Base-by-base conservation (phyloP, 108 stramenopile species). In the Cylindrotheca fusiformis region DNA sequence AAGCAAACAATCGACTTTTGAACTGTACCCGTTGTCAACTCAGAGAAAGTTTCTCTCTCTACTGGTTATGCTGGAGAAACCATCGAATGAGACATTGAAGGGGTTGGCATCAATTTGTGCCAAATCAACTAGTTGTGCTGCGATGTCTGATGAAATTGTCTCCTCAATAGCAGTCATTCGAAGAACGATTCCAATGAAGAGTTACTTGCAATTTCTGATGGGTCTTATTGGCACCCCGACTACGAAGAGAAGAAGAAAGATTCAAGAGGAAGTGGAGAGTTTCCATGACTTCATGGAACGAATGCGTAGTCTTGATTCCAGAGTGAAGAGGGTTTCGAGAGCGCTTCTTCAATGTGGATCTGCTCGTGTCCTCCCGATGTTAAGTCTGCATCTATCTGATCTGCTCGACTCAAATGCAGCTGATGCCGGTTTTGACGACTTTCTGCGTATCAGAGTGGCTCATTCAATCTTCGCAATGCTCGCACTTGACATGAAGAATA, bases 141-240 rank as follows among this genome's bases (percentile, higher is more conserved):
- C 50, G 41, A 48, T 80, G 55, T 70, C 68, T 24, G 31, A 63
- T 41, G 75, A 69, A 23, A 82, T 87, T 28, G 50, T 72, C 22
- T 74, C 83, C 48, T 55, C 79, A 45, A 58, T 91, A 58, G 56
- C 74, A 58, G 41, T 36, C 26, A 65, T 82, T 55, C 71, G 90
- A 47, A 87, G 71, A 64, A 73, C 75, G 6, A 71, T 91, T 58
- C 56, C 68, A 0, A 75, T 91, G 80, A 69, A 80, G 55, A 33
- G 46, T 19, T 91, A 77, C 58, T 58, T 91, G 3, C 45, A 64
- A 28, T 87, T 91, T 59, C 36, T 91, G 22, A 58, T 86, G 17
- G 52, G 68, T 32, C 68, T 74, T 58, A 29, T 80, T 64, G 65
- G 77, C 48, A 52, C 63, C 20, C 26, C 63, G 26, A 17, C 21